phyloP scores from a whole-genome alignment of 148 eudicot species.

The Arbutus unedo region DNA sequence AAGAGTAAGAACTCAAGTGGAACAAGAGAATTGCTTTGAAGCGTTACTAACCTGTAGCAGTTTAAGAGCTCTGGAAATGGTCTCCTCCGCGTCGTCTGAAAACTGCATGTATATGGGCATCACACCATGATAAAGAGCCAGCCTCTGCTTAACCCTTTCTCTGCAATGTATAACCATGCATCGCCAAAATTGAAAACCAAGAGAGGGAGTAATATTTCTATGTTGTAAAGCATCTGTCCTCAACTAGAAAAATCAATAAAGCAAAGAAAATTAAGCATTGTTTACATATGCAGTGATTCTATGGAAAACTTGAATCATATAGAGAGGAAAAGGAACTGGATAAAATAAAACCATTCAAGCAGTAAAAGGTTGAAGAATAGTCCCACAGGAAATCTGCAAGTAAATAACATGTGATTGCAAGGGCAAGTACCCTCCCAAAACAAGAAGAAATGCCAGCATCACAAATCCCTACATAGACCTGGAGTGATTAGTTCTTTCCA shows the following conservation, averaged over 20 bases:
- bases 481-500: background rate
- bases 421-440: background rate
- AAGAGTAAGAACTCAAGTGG: background rate
- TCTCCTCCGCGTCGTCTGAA: slow-evolving; percentile 90
- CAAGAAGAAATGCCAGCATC: slow-evolving; percentile 4
- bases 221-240: background rate
- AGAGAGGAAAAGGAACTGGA: background rate
- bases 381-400: background rate
- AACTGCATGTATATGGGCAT: slow-evolving; percentile 89
- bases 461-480: background rate
- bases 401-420: background rate
- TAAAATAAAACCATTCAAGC: background rate
- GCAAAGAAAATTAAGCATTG: background rate
- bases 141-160: slow-evolving; percentile 78
- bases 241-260: background rate
- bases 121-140: slow-evolving; percentile 78
- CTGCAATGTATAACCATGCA: slow-evolving; percentile 39
- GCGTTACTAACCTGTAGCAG: slow-evolving; percentile 58
- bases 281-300: background rate
- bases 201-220: background rate
- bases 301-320: background rate
- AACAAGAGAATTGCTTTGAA: background rate
- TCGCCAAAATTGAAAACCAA: background rate
- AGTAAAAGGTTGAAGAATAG: background rate
- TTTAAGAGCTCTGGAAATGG: slow-evolving; percentile 75